A percentile compares a stretch with the other conserved stretches of the same genome.
Evolutionary conservation across 345 rosid species (phyloP).

Genomic region (Adansonia digitata): DNA sequence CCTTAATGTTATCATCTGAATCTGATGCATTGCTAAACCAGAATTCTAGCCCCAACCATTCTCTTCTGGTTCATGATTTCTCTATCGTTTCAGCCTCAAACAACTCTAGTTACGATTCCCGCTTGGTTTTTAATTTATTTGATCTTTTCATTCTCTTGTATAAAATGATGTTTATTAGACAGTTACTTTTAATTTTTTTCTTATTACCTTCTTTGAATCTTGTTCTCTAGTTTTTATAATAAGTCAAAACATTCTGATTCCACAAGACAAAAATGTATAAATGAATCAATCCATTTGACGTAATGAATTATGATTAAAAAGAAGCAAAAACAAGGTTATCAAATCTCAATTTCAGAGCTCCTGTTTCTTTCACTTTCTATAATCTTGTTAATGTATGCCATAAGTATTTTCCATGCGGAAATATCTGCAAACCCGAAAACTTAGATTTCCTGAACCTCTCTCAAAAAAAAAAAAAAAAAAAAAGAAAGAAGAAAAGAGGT

Average conservation of each 20-base stretch:
- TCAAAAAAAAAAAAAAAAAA: too few species aligned
- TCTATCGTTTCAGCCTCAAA: background rate
- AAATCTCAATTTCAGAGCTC: background rate
- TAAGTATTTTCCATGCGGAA: too few species aligned
- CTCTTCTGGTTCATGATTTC: background rate
- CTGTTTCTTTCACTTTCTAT: background rate
- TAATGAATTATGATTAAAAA: background rate
- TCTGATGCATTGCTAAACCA: background rate
- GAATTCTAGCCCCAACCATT: background rate
- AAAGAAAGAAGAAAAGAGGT: too few species aligned
- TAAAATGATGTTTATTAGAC: background rate
- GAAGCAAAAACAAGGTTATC: background rate
- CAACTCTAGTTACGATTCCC: too few species aligned
- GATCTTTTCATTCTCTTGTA: background rate
- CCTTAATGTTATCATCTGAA: background rate
- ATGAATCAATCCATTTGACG: background rate
- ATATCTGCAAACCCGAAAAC: too few species aligned
- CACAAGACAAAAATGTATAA: background rate
- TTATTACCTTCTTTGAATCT: background rate
- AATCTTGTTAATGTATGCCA: background rate
- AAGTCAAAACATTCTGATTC: background rate
- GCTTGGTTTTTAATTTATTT: background rate
- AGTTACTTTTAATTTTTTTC: background rate
- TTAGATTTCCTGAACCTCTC: too few species aligned
- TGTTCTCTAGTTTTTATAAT: background rate